Evolutionary conservation across 1,284 basidiomycete genomes (phyloP).

Genomic region (Fomes fomentarius): DNA sequence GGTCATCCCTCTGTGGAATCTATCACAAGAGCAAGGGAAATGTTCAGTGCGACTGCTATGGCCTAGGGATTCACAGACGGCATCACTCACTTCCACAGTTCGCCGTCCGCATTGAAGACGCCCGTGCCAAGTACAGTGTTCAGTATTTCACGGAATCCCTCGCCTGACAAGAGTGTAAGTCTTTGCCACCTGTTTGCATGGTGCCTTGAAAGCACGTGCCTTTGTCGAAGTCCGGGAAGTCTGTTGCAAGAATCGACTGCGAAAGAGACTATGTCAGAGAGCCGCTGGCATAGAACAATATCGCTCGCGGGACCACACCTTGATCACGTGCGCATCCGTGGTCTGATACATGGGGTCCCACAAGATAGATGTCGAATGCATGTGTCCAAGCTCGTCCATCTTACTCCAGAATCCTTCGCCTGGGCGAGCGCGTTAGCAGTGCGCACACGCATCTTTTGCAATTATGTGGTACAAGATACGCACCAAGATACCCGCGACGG

Average conservation of each 20-base stretch:
- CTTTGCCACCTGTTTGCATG: too few species aligned
- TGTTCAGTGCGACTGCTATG: too few species aligned
- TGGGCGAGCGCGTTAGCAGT: not conserved
- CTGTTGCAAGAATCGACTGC: slow-evolving; percentile 35
- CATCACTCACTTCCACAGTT: slow-evolving; percentile 35
- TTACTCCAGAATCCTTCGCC: slow-evolving; percentile 24
- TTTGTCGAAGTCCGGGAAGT: slow-evolving; percentile 36
- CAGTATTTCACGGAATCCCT: slow-evolving; percentile 22
- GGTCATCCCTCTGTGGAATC: slow-evolving; percentile 54
- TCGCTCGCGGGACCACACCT: too few species aligned
- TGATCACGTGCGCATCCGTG: slow-evolving; percentile 26
- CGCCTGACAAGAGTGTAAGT: not conserved
- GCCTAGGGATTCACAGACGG: too few species aligned
- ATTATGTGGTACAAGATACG: too few species aligned
- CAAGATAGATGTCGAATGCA: slow-evolving; percentile 20
- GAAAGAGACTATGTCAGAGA: too few species aligned
- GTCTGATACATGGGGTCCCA: slow-evolving; percentile 25
- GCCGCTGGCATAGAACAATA: too few species aligned
- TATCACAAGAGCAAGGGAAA: too few species aligned
- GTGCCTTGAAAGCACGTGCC: slow-evolving; percentile 16
- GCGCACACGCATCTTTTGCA: too few species aligned
- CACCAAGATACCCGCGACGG: slow-evolving; percentile 23
- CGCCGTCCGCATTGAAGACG: slow-evolving; percentile 44
- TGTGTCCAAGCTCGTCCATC: slow-evolving; percentile 18
- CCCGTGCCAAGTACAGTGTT: slow-evolving; percentile 37